A percentile compares a stretch with the other conserved stretches of the same genome.
Evolutionary conservation across 805 yeast genomes (phyloP).

Genomic region (Barnettozyma salicaria): DNA sequence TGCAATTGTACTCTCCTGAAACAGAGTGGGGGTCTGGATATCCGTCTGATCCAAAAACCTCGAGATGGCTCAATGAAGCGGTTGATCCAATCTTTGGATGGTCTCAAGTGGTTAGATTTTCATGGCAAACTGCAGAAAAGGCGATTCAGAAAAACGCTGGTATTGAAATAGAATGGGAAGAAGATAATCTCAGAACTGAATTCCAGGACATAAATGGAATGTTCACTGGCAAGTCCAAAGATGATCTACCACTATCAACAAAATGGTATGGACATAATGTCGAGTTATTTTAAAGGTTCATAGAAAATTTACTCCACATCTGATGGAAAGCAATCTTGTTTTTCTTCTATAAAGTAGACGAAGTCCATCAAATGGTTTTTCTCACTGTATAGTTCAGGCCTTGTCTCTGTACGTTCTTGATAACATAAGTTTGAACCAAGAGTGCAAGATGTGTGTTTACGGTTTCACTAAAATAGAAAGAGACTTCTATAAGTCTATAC

Average conservation of each 20-base stretch:
- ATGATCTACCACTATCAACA: conserved; percentile 19
- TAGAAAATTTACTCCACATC: no score
- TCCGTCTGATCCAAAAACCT: conserved; percentile 87
- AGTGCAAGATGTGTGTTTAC: conserved; percentile 1
- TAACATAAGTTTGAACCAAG: no score
- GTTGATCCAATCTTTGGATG: conserved; percentile 82
- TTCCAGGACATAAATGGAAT: conserved; percentile 20
- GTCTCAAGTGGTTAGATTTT: conserved; percentile 69
- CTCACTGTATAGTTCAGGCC: no score
- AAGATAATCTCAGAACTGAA: conserved; percentile 31
- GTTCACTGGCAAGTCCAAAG: conserved; percentile 10
- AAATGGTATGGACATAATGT: conserved; percentile 27
- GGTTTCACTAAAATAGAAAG: conserved; percentile 5
- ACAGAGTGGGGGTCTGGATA: conserved; percentile 79
- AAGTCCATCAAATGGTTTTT: no score
- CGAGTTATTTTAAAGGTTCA: conserved; percentile 11
- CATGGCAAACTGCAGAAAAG: conserved; percentile 92
- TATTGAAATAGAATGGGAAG: conserved; percentile 55
- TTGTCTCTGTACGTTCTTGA: not conserved
- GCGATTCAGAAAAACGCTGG: conserved; percentile 50
- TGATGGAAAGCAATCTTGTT: no score
- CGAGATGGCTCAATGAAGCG: conserved; percentile 58
- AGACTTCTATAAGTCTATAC: conserved; percentile 2
- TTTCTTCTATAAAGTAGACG: no score
- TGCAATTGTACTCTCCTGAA: conserved; percentile 24